Conservation (phyloP, 441 rosid genomes). For the Aleurites moluccanus region DNA sequence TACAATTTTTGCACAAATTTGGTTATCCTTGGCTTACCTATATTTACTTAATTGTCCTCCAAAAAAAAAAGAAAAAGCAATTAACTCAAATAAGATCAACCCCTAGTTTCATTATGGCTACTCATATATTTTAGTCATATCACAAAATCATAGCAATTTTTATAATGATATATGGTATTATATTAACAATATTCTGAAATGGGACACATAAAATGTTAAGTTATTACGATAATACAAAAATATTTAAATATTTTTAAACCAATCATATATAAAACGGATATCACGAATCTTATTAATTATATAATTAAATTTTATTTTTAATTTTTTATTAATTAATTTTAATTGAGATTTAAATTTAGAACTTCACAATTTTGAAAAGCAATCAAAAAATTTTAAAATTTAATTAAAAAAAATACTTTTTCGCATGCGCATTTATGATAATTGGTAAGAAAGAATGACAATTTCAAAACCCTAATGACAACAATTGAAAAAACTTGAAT, state of each 20-base stretch:
- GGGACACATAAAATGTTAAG: too few relatives aligned
- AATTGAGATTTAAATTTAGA: too few relatives aligned
- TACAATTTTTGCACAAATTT: neutral
- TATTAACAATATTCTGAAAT: too few relatives aligned
- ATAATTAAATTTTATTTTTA: too few relatives aligned
- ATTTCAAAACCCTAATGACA: neutral
- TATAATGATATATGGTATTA: too few relatives aligned
- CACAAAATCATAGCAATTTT: too few relatives aligned
- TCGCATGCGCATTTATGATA: neutral
- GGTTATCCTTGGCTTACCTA: neutral
- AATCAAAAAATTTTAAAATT: neutral
- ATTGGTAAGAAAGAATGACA: neutral
- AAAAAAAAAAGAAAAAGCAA: neutral
- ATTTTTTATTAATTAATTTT: too few relatives aligned
- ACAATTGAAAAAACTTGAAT: neutral
- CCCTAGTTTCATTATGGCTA: neutral
- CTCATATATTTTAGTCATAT: neutral
- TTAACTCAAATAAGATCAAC: neutral
- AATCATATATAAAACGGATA: too few relatives aligned
- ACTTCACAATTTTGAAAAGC: too few relatives aligned
- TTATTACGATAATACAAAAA: too few relatives aligned
- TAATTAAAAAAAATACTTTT: neutral
- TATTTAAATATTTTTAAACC: too few relatives aligned
- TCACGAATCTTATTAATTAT: too few relatives aligned
- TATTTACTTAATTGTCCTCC: neutral